Evolutionary conservation across 225 moss, liverwort and hornwort genomes (phyloP), one percentile per base, ranked within the genome.

Genomic region (Rhytidiadelphus loreus): DNA sequence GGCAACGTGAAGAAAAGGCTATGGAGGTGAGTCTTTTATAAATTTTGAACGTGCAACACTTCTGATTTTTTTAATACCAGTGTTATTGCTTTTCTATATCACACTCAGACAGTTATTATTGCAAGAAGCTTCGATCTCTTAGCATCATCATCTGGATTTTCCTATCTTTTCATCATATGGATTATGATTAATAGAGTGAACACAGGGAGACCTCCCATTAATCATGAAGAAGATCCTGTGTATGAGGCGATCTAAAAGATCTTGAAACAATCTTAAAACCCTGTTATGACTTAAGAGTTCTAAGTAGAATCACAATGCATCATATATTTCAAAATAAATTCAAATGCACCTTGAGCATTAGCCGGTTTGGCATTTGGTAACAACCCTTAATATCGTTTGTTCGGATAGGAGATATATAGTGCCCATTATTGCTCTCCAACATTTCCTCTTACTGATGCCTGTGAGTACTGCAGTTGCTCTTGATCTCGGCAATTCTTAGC

Each of bases 1-100:
- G 94, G 98, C 88, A 96, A 96, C 87, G 88, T 93, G 43, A 90
- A 82, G 90, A 94, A 78, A 88, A 91, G 87, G 96, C 96, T 48
- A 95, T 96, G 95, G 95, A 98, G 95, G 98, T 96, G 84, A 90
- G 85, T 60, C 61, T 52, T 85, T 9, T 25, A 4, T 9, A 6
- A 20, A 21, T n/a, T 87, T 74, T 32, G 57, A 89, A 58, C 22
- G 23, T 61, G 53, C 69, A 60, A 22, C 37, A 70, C 35, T 56
- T n/a, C 7, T 78, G 17, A n/a, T 56, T 62, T 55, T 21, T 65
- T 69, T 6, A 57, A 28, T 20, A 77, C 53, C 37, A 57, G 48
- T 25, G 55, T 43, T 43, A 75, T 13, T 60, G 32, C 44, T 46
- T 57, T 83, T 86, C 59, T 46, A 25, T 41, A 68, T 59, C 41